Evolutionary conservation across 768 basidiomycete genomes (phyloP), one percentile per base, ranked within the genome.

Genomic region (Suillus tomentosus): DNA sequence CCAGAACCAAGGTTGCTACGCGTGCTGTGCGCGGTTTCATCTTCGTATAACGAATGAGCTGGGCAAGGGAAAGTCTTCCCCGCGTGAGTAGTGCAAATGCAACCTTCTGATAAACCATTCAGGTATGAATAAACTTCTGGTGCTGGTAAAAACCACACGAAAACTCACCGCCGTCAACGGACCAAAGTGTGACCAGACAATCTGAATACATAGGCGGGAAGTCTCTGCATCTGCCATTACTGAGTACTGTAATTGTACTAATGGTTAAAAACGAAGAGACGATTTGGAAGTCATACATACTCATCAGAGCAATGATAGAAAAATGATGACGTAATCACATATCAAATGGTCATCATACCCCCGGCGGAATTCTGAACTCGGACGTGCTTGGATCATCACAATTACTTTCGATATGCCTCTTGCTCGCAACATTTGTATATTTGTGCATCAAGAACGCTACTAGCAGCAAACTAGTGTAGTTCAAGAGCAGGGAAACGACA

Each of bases 21-120:
- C 90, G 87, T 15, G 89, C 84, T 1, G 82, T 86, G 31, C 88
- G 86, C 11, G 87, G 83, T 69, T 87, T 90, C 34, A 94, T 75
- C 36, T 79, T 80, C 1, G 94, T 86, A 71, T 87, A 87, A 39
- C 90, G 88, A 40, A 88, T 79, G 58, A 96, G 73, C 68, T 91
- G 87, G 10, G 80, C 64, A 27, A 94, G 76, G 11, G 90, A 82
- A n/a, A 96, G 79, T 51, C 94, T 86, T n/a, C 95, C 95, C 39
- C 91, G 84, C 53, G 85, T 87, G n/a, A 96, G 82, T 22, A 96
- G 80, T 22, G 83, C 81, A 27, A 85, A 87, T 24, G 88, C 87
- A 63, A 96, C 83, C 74, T 84, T 86, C 95, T 96, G 67, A 14
- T 15, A 39, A 43, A 45, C 24, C 11, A 55, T 34, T 36, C 53